phyloP scores from a whole-genome alignment of 345 rosid species.

The Lepidium aucheri region DNA sequence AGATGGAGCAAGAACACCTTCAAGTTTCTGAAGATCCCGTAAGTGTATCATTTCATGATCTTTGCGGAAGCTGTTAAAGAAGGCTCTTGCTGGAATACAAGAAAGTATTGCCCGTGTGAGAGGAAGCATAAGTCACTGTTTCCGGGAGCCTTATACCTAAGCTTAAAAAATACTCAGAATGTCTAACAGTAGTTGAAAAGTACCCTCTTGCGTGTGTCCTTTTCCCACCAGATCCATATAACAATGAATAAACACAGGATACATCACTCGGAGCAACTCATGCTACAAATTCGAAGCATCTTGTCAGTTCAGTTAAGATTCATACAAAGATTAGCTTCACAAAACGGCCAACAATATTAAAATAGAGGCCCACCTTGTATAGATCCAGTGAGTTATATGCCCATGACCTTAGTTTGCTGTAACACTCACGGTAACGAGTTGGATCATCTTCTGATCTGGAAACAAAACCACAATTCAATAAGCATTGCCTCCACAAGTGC shows the following conservation, averaged over 20 bases:
- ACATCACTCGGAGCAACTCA: conserved; percentile 91
- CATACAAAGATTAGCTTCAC: neutral
- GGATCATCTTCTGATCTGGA: conserved; percentile 62
- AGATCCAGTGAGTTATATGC: conserved; percentile 70
- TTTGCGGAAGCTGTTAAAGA: conserved; percentile 70
- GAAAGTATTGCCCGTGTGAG: conserved; percentile 1
- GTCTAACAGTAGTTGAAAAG: neutral
- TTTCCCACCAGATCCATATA: conserved; percentile 88
- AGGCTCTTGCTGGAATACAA: conserved; percentile 48
- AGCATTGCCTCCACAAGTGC: neutral
- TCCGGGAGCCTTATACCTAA: neutral
- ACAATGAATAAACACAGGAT: conserved; percentile 90
- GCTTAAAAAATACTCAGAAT: neutral
- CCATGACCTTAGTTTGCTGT: conserved; percentile 85
- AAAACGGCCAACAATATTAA: neutral
- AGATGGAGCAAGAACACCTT: conserved; percentile 86
- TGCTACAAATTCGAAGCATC: conserved; percentile 49
- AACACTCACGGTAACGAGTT: conserved; percentile 55
- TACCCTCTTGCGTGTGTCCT: conserved; percentile 82
- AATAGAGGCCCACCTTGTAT: conserved; percentile 49
- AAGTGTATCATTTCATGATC: conserved; percentile 84
- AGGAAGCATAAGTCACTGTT: neutral
- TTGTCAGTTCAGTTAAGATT: neutral
- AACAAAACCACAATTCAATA: neutral
- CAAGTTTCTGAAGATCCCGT: conserved; percentile 88